Percentiles rank a stretch among this genome's conserved stretches.
Evolutionary conservation across 768 basidiomycete species (phyloP).

Genomic region (Lactarius hatsudake): DNA sequence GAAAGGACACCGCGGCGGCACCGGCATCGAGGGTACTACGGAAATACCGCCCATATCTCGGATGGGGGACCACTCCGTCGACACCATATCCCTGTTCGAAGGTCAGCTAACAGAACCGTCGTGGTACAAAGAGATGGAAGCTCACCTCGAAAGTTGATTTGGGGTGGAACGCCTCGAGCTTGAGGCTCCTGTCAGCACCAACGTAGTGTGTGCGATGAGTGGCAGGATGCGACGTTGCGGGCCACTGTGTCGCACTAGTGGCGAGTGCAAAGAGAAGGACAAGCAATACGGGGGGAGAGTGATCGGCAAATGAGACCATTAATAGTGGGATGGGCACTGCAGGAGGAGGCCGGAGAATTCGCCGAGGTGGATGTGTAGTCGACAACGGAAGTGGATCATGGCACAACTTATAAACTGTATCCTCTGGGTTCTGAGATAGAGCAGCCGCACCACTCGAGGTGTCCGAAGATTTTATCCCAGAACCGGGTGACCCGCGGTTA

Average conservation of each 20-base stretch:
- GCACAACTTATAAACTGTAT: background rate
- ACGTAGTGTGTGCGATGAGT: conserved; percentile 30
- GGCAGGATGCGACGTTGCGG: conserved; percentile 25
- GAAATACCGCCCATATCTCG: conserved; percentile 1
- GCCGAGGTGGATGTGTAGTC: background rate
- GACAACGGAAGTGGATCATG: no score
- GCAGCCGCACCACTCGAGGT: no score
- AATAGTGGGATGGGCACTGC: background rate
- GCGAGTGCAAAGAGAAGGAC: conserved; percentile 28
- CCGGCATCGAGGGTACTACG: conserved; percentile 27
- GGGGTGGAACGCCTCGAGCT: conserved; percentile 32
- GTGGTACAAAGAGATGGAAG: background rate
- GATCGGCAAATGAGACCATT: conserved; percentile 28
- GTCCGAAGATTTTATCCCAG: no score
- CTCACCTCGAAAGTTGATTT: conserved; percentile 32
- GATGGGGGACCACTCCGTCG: conserved; percentile 29
- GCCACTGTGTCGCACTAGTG: conserved; percentile 28
- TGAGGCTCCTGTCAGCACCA: conserved; percentile 16
- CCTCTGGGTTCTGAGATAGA: background rate
- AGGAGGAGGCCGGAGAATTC: background rate
- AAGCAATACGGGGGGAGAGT: conserved; percentile 27
- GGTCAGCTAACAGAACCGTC: background rate
- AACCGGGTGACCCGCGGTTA: no score
- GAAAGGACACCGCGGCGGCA: conserved; percentile 30
- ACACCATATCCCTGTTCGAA: conserved; percentile 29